Percentiles rank a stretch among this genome's conserved stretches.
These are phyloP conservation scores for Breviolum minutum DNA, from an alignment of 73 alveolate genomes.

Conservation along the genomic window DNA sequence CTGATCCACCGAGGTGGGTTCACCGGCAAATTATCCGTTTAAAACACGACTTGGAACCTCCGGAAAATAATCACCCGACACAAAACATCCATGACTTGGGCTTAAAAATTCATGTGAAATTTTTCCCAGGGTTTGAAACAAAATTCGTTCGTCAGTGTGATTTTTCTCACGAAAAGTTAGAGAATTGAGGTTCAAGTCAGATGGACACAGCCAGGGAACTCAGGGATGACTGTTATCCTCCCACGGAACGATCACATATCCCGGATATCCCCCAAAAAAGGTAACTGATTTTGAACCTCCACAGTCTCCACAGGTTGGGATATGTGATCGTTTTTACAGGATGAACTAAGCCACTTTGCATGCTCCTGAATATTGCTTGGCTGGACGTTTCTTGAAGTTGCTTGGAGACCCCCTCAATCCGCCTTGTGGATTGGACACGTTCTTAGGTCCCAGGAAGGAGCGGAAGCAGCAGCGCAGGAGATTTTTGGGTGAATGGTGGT, in stretches of 20 bases:
- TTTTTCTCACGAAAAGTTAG: too few species aligned
- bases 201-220: conserved; percentile 1
- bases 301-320: neutral
- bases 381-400: too few species aligned
- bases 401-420: neutral
- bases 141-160: too few species aligned
- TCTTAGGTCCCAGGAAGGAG: conserved; percentile 10
- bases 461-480: conserved; percentile 32
- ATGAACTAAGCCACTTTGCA: neutral
- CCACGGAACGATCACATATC: neutral
- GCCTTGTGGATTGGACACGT: neutral
- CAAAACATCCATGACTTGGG: neutral
- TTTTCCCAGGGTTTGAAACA: too few species aligned
- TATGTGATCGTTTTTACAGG: neutral
- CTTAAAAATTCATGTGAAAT: neutral
- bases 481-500: neutral
- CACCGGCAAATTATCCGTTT: neutral
- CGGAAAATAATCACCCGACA: neutral
- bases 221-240: neutral
- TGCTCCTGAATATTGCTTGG: neutral
- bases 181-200: conserved; percentile 35
- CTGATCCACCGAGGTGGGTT: too few species aligned
- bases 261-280: too few species aligned
- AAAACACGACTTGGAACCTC: neutral
- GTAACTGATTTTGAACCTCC: neutral